Evolutionary conservation across 2,329 filamentous ascomycete species (phyloP).

Genomic region (Alternaria arborescens): DNA sequence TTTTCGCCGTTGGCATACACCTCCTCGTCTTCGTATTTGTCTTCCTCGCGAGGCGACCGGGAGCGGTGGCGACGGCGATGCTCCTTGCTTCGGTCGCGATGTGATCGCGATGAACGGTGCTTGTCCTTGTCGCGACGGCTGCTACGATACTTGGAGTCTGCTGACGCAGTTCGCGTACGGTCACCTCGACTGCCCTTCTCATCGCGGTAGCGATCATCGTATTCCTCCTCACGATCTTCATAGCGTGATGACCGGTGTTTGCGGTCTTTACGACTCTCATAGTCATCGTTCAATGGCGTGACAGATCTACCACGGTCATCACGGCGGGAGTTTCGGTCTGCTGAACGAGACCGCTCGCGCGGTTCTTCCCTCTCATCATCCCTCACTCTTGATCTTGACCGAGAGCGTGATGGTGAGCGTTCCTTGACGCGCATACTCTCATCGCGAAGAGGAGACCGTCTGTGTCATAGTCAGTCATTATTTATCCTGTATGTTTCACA

Average conservation of each 20-base stretch:
- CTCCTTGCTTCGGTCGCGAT: slow-evolving; percentile 57
- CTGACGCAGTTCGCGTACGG: slow-evolving; percentile 72
- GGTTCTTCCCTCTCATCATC: slow-evolving; percentile 27
- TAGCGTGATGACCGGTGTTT: slow-evolving; percentile 58
- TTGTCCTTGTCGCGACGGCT: slow-evolving; percentile 60
- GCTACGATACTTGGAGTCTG: slow-evolving; percentile 67
- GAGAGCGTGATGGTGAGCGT: slow-evolving; percentile 53
- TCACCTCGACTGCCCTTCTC: slow-evolving; percentile 63
- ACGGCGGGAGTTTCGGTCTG: slow-evolving; percentile 58
- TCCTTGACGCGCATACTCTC: slow-evolving; percentile 46
- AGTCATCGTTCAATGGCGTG: slow-evolving; percentile 49
- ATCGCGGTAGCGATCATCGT: slow-evolving; percentile 41
- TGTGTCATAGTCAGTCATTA: slow-evolving; percentile 22
- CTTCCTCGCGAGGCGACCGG: slow-evolving; percentile 48
- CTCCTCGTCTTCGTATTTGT: slow-evolving; percentile 42
- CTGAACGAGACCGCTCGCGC: slow-evolving; percentile 35
- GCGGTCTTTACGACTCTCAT: slow-evolving; percentile 50
- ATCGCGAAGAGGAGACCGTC: slow-evolving; percentile 46
- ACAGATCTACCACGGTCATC: slow-evolving; percentile 62
- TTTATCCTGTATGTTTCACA: neutral
- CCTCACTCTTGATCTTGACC: slow-evolving; percentile 50
- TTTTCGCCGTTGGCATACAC: slow-evolving; percentile 40
- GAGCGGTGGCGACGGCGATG: slow-evolving; percentile 55
- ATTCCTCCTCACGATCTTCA: slow-evolving; percentile 51
- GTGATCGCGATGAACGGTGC: slow-evolving; percentile 56